Percentiles rank a stretch among this genome's conserved stretches.
These are phyloP conservation scores for Coffea canephora DNA, from an alignment of 257 asterid species.

Conservation along the genomic window DNA sequence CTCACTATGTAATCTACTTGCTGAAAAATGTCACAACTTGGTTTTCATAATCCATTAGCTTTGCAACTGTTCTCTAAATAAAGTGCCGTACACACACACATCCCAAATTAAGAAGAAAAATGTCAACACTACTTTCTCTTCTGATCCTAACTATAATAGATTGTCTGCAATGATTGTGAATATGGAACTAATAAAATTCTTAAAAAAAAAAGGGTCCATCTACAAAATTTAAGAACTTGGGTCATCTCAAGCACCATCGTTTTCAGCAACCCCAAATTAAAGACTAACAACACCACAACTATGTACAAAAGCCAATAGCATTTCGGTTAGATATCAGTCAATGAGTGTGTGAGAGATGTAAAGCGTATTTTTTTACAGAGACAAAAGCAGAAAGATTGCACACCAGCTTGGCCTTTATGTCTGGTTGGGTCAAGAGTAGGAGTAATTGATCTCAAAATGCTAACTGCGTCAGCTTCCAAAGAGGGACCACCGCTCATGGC, in stretches of 20 bases:
- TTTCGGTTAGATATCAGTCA: too few species aligned
- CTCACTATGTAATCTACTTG: too few species aligned
- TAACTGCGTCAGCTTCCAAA: conserved; percentile 62
- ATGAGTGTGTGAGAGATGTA: too few species aligned
- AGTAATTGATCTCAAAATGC: conserved; percentile 71
- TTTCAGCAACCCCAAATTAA: too few species aligned
- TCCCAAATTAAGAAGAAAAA: not conserved
- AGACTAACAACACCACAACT: not conserved
- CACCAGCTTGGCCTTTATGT: conserved; percentile 99
- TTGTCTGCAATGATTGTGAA: not conserved
- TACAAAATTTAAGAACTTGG: not conserved
- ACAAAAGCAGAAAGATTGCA: not conserved
- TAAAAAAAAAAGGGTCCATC: not conserved
- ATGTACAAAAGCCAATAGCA: not conserved
- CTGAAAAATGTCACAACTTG: not conserved
- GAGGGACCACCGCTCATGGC: conserved; percentile 42
- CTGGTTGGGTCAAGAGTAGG: conserved; percentile 68
- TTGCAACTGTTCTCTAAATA: not conserved
- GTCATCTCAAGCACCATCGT: not conserved
- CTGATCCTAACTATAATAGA: not conserved
- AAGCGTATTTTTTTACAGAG: not conserved
- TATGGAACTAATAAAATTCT: not conserved
- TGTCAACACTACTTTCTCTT: not conserved
- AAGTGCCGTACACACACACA: not conserved
- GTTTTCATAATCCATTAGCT: too few species aligned